Evolutionary conservation across 352 stramenopile species (phyloP), one percentile per base, ranked within the genome.

Genomic region (Phytophthora uliginosa): DNA sequence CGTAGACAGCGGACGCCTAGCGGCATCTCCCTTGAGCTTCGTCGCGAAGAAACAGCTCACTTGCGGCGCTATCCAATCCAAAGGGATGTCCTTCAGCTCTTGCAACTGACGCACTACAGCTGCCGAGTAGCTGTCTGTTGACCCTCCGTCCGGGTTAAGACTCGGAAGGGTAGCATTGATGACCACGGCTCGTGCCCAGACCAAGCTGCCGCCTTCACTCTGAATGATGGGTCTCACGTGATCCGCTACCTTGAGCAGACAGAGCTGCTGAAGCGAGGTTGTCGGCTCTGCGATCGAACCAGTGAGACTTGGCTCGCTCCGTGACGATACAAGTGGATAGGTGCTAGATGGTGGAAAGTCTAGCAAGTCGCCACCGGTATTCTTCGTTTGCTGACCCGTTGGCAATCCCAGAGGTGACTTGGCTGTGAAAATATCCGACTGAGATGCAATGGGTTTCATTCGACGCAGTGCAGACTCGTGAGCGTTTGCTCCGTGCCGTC

Each of bases 41-140:
- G 84, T 83, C 20, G 86, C 89, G 73, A 95, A 95, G 67, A 88
- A 95, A n/a, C 83, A 81, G 57, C 86, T 91, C 28, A 94, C 77
- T 54, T 90, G 81, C 1, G 85, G 86, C 5, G 83, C 89, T 20
- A 94, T 66, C 77, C 73, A 88, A 33, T 93, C 84, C 34, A 95
- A 69, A 7, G 86, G 83, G 38, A 93, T 77, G 22, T 72, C 72
- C 13, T 69, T 74, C 3, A 84, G 54, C 13, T 59, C 71, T 7
- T 92, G 57, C 15, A 92, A 61, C 18, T 79, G 76, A 42, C 85
- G 76, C 40, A 92, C 70, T 0, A 78, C 64, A 5, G 73, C 54
- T 34, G 68, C 62, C 38, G 63, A 71, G 59, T 78, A 81, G 15
- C 62, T 60, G 34, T 67, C 62, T 38, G 34, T 31, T 47, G 66